Conservation (phyloP, 495 filamentous ascomycete genomes). For the Podospora didyma region DNA sequence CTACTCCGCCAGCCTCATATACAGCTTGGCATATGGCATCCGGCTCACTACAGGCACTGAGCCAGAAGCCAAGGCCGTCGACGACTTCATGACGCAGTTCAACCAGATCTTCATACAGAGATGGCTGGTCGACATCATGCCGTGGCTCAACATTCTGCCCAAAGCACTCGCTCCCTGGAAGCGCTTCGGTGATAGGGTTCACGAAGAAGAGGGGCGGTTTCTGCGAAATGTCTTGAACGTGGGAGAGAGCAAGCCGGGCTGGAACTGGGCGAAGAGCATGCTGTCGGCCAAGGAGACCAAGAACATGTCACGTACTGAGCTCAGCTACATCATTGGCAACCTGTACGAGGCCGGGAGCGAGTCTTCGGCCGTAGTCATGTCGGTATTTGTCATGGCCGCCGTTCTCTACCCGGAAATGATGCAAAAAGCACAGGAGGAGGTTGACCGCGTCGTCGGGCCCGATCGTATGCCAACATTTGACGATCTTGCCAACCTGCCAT, state of each 20-base stretch:
- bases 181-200: neutral
- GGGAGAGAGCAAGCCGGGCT: neutral
- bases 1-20: neutral
- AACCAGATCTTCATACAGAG: neutral
- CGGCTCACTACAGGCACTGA: neutral
- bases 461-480: constrained; percentile 42
- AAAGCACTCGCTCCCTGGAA: neutral
- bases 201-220: neutral
- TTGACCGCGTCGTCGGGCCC: constrained; percentile 42
- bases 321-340: neutral
- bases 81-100: neutral
- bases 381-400: neutral
- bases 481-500: constrained; percentile 43
- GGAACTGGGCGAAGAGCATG: neutral
- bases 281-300: neutral
- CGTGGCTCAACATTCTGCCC: neutral
- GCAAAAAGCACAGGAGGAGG: constrained; percentile 44
- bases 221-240: neutral
- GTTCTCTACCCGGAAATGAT: neutral
- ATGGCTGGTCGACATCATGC: neutral
- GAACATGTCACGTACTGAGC: neutral
- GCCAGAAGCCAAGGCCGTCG: neutral
- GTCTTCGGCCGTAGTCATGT: neutral
- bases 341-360: neutral
- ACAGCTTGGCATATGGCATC: neutral